Percentiles rank a stretch among this genome's conserved stretches.
These are phyloP conservation scores for Lablab purpureus DNA, from an alignment of 306 rosid species.

Conservation along the genomic window DNA sequence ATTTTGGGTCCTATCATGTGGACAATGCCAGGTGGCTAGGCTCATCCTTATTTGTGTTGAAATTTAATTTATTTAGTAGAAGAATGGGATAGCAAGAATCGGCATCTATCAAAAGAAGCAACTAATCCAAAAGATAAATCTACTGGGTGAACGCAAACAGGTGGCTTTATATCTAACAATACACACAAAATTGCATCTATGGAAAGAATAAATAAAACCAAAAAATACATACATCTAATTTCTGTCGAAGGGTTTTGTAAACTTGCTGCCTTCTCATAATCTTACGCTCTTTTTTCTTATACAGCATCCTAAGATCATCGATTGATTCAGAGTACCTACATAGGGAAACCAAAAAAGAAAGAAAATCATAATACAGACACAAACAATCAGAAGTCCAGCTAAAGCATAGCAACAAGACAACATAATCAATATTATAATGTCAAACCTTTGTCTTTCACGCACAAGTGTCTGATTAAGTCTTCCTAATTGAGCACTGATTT, in stretches of 20 bases:
- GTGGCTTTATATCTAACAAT: conserved; percentile 7
- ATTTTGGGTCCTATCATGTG: background rate
- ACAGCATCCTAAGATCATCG: conserved; percentile 75
- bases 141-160: background rate
- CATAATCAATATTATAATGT: conserved; percentile 18
- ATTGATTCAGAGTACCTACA: conserved; percentile 79
- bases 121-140: conserved; percentile 2
- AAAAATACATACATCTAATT: conserved; percentile 50
- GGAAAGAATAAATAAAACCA: conserved; percentile 33
- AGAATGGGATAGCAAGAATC: background rate
- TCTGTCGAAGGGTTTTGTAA: conserved; percentile 69
- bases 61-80: background rate
- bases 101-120: background rate
- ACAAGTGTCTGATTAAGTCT: conserved; percentile 64
- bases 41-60: background rate
- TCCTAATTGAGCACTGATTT: conserved; percentile 73
- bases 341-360: conserved; percentile 17
- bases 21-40: background rate
- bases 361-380: conserved; percentile 4
- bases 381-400: conserved; percentile 11
- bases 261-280: conserved; percentile 65
- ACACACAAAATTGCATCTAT: conserved; percentile 17
- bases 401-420: conserved; percentile 31
- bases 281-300: conserved; percentile 71
- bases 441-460: conserved; percentile 75